Percentiles rank a stretch among this genome's conserved stretches.
Conservation (phyloP, 495 filamentous ascomycete genomes). For the Lophiostoma macrostomum region DNA sequence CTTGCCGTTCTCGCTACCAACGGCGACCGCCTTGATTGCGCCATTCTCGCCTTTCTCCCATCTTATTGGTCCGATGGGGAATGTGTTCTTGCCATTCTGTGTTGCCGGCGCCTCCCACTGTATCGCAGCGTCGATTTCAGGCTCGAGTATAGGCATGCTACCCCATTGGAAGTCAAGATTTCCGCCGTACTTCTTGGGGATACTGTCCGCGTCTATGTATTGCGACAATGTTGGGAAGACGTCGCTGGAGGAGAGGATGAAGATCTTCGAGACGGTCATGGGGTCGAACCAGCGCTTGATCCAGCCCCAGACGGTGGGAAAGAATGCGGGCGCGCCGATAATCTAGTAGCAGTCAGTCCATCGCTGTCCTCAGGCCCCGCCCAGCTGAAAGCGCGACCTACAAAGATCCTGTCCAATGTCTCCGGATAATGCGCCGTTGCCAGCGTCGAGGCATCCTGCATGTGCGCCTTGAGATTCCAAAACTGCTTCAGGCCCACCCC, state of each 20-base stretch:
- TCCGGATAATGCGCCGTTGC: conserved; percentile 94
- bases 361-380: neutral
- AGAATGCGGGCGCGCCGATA: conserved; percentile 85
- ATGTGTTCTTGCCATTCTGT: conserved; percentile 31
- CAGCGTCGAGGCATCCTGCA: conserved; percentile 82
- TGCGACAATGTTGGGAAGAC: conserved; percentile 67
- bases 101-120: conserved; percentile 34
- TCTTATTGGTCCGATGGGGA: conserved; percentile 41
- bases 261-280: conserved; percentile 88
- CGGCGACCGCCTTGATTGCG: conserved; percentile 37
- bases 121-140: conserved; percentile 40
- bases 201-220: conserved; percentile 77
- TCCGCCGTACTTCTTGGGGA: conserved; percentile 82
- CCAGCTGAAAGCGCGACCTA: conserved; percentile 43
- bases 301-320: conserved; percentile 92
- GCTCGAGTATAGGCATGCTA: conserved; percentile 67
- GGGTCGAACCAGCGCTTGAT: conserved; percentile 96
- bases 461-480: conserved; percentile 86
- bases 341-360: conserved; percentile 49
- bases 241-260: conserved; percentile 70
- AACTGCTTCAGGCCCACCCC: conserved; percentile 84
- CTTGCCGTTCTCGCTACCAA: conserved; percentile 38
- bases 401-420: conserved; percentile 81
- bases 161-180: conserved; percentile 77
- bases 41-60: conserved; percentile 38